Evolutionary conservation across 805 yeast species (phyloP), one percentile per base, ranked within the genome.

Genomic region (Teunomyces funiuensis): DNA sequence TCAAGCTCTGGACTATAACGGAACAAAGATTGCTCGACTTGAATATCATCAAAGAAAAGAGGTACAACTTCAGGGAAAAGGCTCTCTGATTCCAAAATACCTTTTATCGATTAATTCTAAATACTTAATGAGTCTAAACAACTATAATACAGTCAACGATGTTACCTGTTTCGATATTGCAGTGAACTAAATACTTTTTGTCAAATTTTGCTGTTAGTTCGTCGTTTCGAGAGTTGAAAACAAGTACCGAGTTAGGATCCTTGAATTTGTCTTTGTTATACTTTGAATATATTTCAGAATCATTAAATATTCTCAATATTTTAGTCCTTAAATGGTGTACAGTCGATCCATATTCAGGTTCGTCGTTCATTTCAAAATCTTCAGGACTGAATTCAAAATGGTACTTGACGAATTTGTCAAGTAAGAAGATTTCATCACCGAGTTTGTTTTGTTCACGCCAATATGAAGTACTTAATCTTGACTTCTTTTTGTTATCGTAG

Each of bases 311-410:
- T 29, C 71, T 63, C 26, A 81, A 73, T 2, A 82, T 62, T 55
- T 80, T 83, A 1, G 60, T 50, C 46, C 88, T 74, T 41, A 88
- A 69, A 47, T 82, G 79, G 13, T 69, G 74, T 25, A 90, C 70
- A 14, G 82, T 77, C 7, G 90, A 79, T 1, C 95, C 95, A 41
- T 71, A 74, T 44, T 79, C 90, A 4, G 82, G 83, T 42, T 85
- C 60, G 5, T 63, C 77, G 46, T 76, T 76, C 50, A 63, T 58
- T 45, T 79, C 80, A 55, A 79, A 86, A 52, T 87, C 95, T 51
- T 83, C 90, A 0, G 95, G 93, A 22, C 86, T 79, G 60, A 87
- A 87, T 56, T 86, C 95, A 50, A 85, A 73, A 58, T 85, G 85
- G 56, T 82, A 86, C 18, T 66, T 68, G 23, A 84, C 55, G 13